These are phyloP conservation scores for Candida krabiensis DNA, from an alignment of 805 yeast species.

Conservation along the genomic window DNA sequence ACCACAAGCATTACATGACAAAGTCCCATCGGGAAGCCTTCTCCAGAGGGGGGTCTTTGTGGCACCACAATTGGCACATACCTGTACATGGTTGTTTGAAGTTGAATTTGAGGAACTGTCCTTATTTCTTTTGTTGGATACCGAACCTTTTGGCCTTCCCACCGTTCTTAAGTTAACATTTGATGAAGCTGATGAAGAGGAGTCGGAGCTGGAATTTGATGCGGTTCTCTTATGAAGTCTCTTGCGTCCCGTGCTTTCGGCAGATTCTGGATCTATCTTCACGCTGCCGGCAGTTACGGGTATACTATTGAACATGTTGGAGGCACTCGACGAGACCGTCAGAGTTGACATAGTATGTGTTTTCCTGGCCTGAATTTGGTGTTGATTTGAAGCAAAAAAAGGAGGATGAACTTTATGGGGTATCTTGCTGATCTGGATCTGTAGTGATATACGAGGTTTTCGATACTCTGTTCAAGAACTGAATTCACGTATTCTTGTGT, in stretches of 20 bases:
- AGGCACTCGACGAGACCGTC: constrained; percentile 1
- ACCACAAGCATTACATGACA: constrained; percentile 62
- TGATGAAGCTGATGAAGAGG: no score
- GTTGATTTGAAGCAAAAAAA: no score
- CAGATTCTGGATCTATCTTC: not conserved
- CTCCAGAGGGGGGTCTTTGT: constrained; percentile 61
- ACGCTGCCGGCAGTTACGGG: not conserved
- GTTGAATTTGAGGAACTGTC: no score
- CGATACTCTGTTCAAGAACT: no score
- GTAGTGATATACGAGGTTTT: no score
- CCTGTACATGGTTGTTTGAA: constrained; percentile 26
- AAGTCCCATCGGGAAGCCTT: constrained; percentile 54
- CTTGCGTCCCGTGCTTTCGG: not conserved
- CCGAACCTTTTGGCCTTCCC: no score
- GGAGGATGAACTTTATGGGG: no score
- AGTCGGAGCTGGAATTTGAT: constrained; percentile 2
- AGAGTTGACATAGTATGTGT: constrained; percentile 6
- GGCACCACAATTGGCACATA: constrained; percentile 55
- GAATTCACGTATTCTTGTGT: no score
- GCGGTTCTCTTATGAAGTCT: constrained; percentile 7
- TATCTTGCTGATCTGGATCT: no score
- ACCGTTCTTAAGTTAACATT: no score
- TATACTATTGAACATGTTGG: constrained; percentile 1
- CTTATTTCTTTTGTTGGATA: no score
- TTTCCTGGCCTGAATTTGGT: no score